Base-by-base conservation (phyloP, 2,329 filamentous ascomycete species). In the Xylariaceae sp. region DNA sequence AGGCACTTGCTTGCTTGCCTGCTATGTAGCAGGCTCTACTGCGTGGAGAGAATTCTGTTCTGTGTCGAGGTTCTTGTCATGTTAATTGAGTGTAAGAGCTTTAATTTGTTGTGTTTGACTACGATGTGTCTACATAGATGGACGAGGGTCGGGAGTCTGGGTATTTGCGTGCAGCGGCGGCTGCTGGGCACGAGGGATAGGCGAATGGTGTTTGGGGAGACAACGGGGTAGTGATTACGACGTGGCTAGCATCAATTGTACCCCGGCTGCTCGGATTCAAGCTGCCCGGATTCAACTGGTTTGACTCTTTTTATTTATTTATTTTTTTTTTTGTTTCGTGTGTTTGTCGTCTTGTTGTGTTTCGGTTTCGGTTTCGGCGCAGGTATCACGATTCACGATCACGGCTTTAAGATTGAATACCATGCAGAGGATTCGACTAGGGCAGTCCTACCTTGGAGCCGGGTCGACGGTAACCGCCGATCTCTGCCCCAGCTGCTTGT, bases 121-220 rank as follows among this genome's bases (percentile, higher is more conserved):
- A 30, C 5, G 4, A 30, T 4, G 23, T 30, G 23, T 30, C 23
- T 30, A 30, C 5, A 42, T 13, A 42, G 8, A 42, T 42, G 55
- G 44, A n/a, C 37, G 49, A 42, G 18, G 13, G 34, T 23, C 53
- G 23, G 7, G 39, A 4, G 3, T 50, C 49, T 55, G 30, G 47
- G 34, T 37, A 52, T 42, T 42, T 42, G 5, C 34, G 48, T 30
- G 18, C 48, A 50, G 2, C 11, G 4, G 48, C n/a, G 8, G 13
- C 10, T 30, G 23, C 23, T 30, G 23, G 5, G 11, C 34, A n/a
- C 5, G 10, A n/a, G 7, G 45, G 17, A 44, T 49, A 37, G 53
- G 45, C 37, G 56, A 59, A 57, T 53, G 51, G 57, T 42, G 57
- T 60, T 56, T 15, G 52, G n/a, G 50, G 51, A 45, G 13, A 9